phyloP scores from a whole-genome alignment of 2,329 filamentous ascomycete genomes.

The Elsinoe batatas region DNA sequence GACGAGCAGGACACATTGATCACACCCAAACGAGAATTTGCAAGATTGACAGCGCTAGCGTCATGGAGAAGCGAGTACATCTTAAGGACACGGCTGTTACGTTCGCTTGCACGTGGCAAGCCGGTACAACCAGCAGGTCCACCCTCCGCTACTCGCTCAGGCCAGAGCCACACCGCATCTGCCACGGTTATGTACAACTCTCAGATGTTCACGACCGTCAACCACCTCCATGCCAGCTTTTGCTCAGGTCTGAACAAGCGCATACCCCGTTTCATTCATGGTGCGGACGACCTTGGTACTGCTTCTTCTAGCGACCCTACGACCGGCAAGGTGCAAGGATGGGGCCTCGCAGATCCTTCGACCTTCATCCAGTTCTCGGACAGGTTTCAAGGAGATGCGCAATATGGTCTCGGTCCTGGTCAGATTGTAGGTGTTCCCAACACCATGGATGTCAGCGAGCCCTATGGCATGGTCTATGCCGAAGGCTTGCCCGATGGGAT shows the following conservation, averaged over 20 bases:
- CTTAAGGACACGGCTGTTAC: conserved; percentile 69
- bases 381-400: conserved; percentile 59
- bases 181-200: conserved; percentile 80
- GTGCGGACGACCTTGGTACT: conserved; percentile 64
- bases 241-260: conserved; percentile 57
- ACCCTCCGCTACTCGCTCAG: conserved; percentile 43
- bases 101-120: conserved; percentile 73
- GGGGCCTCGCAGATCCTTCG: conserved; percentile 69
- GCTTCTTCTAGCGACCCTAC: conserved; percentile 75
- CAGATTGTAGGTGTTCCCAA: conserved; percentile 69
- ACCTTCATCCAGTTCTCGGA: conserved; percentile 70
- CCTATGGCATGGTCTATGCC: conserved; percentile 72
- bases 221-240: conserved; percentile 70
- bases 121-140: conserved; percentile 49
- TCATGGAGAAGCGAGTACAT: conserved; percentile 97
- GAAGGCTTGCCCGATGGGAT: conserved; percentile 79
- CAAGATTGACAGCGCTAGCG: conserved; percentile 69
- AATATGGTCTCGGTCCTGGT: conserved; percentile 70
- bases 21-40: conserved; percentile 69
- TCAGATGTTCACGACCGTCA: conserved; percentile 68
- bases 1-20: conserved; percentile 42
- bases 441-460: conserved; percentile 81
- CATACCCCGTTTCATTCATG: conserved; percentile 71
- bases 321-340: conserved; percentile 65
- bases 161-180: conserved; percentile 54